These are phyloP conservation scores for Marchantia paleacea DNA, from an alignment of 225 moss, liverwort and hornwort species.

Conservation along the genomic window DNA sequence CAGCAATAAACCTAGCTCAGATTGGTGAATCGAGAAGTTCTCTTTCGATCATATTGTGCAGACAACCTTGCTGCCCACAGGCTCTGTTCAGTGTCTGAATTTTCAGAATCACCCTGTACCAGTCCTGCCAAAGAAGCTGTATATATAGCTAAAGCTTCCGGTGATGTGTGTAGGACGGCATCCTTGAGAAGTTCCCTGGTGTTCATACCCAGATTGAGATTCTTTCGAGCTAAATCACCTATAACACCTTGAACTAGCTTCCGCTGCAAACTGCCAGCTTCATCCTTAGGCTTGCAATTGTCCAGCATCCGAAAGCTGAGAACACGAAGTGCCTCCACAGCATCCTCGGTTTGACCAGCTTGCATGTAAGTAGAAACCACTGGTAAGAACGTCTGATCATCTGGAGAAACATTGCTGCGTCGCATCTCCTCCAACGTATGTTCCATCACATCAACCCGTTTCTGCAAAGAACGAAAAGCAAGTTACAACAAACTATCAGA, in stretches of 20 bases:
- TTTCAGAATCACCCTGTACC: conserved; percentile 31
- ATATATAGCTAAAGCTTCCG: conserved; percentile 36
- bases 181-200: conserved; percentile 33
- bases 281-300: conserved; percentile 6
- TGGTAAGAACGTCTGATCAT: conserved; percentile 82
- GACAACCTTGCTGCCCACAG: conserved; percentile 39
- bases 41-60: conserved; percentile 35
- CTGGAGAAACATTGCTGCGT: conserved; percentile 57
- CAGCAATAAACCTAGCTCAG: neutral
- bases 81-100: conserved; percentile 28
- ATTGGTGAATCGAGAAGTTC: conserved; percentile 7
- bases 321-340: conserved; percentile 73
- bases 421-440: conserved; percentile 92
- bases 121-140: conserved; percentile 35
- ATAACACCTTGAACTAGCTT: conserved; percentile 27
- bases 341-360: conserved; percentile 64
- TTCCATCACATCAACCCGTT: conserved; percentile 80
- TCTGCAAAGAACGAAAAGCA: conserved; percentile 43
- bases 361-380: conserved; percentile 86
- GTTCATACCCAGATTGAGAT: conserved; percentile 26
- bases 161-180: conserved; percentile 30
- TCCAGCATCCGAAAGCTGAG: conserved; percentile 79
- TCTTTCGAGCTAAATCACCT: conserved; percentile 32
- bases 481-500: neutral
- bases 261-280: neutral